Evolutionary conservation across 176 grass and related monocot genomes (phyloP).

Genomic region (Dendrocalamus sinicus): DNA sequence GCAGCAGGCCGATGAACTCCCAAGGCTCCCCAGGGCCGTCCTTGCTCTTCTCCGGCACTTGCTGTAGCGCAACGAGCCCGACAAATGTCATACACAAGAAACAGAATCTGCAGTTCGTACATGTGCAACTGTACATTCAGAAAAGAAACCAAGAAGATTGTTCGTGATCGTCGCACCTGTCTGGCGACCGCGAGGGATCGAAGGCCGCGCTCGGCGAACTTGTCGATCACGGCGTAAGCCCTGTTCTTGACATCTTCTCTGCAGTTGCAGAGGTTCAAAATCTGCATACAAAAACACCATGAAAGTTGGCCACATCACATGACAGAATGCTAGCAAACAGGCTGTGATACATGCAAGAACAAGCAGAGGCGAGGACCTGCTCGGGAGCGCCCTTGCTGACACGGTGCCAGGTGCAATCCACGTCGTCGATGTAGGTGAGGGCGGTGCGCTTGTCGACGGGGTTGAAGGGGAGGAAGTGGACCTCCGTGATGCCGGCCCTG

Average conservation of each 20-base stretch:
- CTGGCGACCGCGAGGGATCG: conserved; percentile 77
- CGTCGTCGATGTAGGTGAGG: conserved; percentile 63
- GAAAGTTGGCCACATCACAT: background rate
- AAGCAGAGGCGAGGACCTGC: conserved; percentile 61
- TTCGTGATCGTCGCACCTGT: conserved; percentile 45
- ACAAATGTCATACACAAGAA: background rate
- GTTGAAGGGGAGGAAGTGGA: conserved; percentile 96
- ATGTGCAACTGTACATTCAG: background rate
- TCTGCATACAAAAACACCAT: background rate
- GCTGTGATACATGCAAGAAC: background rate
- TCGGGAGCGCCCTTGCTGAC: conserved; percentile 96
- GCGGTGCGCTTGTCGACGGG: conserved; percentile 98
- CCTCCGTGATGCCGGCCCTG: conserved; percentile 70
- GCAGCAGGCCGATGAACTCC: conserved; percentile 83
- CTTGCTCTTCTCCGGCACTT: conserved; percentile 78
- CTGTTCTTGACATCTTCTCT: conserved; percentile 47
- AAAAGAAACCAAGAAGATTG: background rate
- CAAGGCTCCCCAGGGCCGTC: conserved; percentile 69
- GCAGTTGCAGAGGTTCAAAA: conserved; percentile 62
- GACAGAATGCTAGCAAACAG: background rate
- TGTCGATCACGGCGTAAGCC: conserved; percentile 76
- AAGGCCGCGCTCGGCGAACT: conserved; percentile 87
- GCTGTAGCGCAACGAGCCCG: conserved; percentile 30
- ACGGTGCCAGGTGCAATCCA: conserved; percentile 67
- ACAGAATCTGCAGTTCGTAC: conserved; percentile 20